Conservation (phyloP, 129 eudicot genomes). For the Chrysanthemum seticuspe region DNA sequence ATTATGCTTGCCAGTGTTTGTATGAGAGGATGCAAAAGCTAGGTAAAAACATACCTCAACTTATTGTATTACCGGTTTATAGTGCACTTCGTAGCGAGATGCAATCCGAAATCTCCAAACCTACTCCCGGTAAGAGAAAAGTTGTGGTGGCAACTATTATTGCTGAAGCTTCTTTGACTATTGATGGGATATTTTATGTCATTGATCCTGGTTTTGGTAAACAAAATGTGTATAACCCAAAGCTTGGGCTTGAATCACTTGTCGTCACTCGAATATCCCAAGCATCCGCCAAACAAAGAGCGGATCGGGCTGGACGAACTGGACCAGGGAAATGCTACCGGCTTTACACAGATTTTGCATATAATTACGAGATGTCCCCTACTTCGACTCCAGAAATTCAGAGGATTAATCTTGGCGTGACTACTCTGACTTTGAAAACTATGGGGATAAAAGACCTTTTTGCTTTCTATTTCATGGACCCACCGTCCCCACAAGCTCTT, state of each 20-base stretch:
- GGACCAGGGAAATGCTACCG: constrained; percentile 86
- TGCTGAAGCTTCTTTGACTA: too few relatives aligned
- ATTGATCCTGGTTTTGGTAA: constrained; percentile 73
- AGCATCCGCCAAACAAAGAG: constrained; percentile 78
- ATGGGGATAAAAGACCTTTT: constrained; percentile 80
- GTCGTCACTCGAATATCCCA: constrained; percentile 83
- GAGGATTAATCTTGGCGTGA: constrained; percentile 62
- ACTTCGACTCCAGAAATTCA: constrained; percentile 79
- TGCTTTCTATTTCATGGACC: too few relatives aligned
- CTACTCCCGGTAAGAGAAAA: too few relatives aligned
- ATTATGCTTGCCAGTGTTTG: constrained; percentile 12
- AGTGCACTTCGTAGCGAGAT: too few relatives aligned
- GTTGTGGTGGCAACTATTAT: too few relatives aligned
- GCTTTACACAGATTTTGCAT: constrained; percentile 75
- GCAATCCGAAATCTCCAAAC: too few relatives aligned
- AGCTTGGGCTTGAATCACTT: constrained; percentile 73
- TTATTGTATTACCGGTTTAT: too few relatives aligned
- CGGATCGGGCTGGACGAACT: constrained; percentile 15
- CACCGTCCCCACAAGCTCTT: too few relatives aligned
- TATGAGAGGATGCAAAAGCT: too few relatives aligned
- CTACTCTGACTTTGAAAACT: constrained; percentile 49
- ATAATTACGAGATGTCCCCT: constrained; percentile 78
- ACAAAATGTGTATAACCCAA: constrained; percentile 84
- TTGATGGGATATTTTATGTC: too few relatives aligned
- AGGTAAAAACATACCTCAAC: too few relatives aligned